Conservation (phyloP, 768 basidiomycete species). For the Serendipita indica region DNA sequence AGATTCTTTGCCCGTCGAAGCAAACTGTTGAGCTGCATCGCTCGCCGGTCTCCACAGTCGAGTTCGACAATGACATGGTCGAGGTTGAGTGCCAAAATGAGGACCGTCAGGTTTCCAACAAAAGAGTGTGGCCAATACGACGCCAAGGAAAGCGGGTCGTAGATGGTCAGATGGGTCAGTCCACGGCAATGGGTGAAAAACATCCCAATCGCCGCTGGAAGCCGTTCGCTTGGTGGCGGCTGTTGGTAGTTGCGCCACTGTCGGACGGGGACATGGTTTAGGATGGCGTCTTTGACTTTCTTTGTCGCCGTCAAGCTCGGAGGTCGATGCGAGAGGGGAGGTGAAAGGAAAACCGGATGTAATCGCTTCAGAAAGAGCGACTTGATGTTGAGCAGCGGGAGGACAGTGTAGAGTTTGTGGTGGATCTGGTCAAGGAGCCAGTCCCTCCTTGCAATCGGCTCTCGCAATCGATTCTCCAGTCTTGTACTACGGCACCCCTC, state of each 20-base stretch:
- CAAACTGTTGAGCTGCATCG: conserved; percentile 2
- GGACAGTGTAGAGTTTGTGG: background rate
- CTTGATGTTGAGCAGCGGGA: background rate
- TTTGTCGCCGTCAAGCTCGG: background rate
- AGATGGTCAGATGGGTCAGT: background rate
- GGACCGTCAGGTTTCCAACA: background rate
- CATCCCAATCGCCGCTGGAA: conserved; percentile 2
- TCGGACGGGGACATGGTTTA: conserved; percentile 3
- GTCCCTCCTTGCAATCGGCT: background rate
- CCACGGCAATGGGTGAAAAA: conserved; percentile 1
- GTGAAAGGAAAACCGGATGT: conserved; percentile 4
- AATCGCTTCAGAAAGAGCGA: background rate
- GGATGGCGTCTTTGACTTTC: background rate
- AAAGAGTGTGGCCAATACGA: background rate
- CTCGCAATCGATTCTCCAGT: background rate
- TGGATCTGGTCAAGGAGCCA: background rate
- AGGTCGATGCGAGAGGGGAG: background rate
- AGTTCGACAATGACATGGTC: background rate
- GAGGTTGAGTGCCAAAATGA: background rate
- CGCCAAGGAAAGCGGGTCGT: background rate
- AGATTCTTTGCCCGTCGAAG: background rate
- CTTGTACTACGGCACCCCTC: background rate
- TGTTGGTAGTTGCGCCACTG: background rate
- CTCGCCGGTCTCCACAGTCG: background rate
- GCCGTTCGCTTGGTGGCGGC: background rate